Evolutionary conservation across 176 grass and related monocot species (phyloP), one percentile per base, ranked within the genome.

Genomic region (Thalia dealbata): DNA sequence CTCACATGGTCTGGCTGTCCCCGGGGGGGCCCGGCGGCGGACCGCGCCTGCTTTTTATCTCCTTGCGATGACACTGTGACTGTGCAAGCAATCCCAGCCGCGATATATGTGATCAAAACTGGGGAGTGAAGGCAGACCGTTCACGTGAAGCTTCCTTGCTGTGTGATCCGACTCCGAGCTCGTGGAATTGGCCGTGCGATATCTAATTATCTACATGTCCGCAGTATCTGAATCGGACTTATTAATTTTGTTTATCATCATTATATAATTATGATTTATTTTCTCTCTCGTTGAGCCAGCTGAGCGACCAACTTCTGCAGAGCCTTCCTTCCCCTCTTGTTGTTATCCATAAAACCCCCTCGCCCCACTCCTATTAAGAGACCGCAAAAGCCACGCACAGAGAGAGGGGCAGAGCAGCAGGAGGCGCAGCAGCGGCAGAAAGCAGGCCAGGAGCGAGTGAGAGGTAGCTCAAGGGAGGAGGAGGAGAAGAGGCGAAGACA

Each of bases 1-100:
- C 38, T 22, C 38, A 43, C 65, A 68, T 45, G 65, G 65, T 6
- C 65, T 44, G 65, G 65, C 65, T 68, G 65, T 68, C 65, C 22
- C 4, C 2, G 9, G 65, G 65, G 65, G 65, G 32, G 4, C 21
- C 65, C 21, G 23, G 15, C 21, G 32, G 32, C 22, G 65, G 65
- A 68, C 65, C 65, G 3, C 21, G 43, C 16, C 54, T 23, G 19
- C 16, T n/a, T 18, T 68, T 2, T 0, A 4, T 43, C 38, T 14
- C 11, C 14, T 63, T 28, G 25, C 25, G 60, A 63, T 28, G 60
- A 28, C 60, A 63, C 10, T 28, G 27, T 14, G 24, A 63, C 65
- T 14, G 12, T 14, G 12, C 65, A 21, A 11, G 23, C 19, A 44
- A 9, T 28, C 24, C 64, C 65, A 68, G 23, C 21, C 43, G 65